A percentile compares a stretch with the other conserved stretches of the same genome.
Conservation (phyloP, 192 early-diverging fungal species). For the Coemansia sp. region DNA sequence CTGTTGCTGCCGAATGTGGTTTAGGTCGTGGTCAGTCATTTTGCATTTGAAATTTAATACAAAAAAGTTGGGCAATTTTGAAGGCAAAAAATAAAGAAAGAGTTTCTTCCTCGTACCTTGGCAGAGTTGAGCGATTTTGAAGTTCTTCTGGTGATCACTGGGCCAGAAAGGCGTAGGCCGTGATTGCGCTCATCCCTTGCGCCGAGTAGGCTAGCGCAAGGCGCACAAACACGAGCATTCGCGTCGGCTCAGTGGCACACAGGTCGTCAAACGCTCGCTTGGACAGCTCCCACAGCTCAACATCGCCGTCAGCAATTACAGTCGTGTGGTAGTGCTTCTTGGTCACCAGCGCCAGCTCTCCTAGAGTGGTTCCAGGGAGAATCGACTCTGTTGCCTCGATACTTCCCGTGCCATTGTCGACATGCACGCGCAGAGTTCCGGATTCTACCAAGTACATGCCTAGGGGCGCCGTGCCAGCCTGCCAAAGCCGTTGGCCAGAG, state of each 20-base stretch:
- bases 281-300: slow-evolving; percentile 76
- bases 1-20: slow-evolving; percentile 28
- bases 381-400: slow-evolving; percentile 71
- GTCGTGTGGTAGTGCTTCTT: slow-evolving; percentile 57
- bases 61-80: not conserved
- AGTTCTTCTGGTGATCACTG: slow-evolving; percentile 7
- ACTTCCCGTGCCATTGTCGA: slow-evolving; percentile 40
- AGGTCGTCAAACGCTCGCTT: slow-evolving; percentile 66
- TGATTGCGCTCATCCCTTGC: slow-evolving; percentile 56
- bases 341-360: slow-evolving; percentile 82
- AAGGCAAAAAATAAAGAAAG: not conserved
- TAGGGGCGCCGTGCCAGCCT: slow-evolving; percentile 56
- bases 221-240: slow-evolving; percentile 75
- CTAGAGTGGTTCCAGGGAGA: slow-evolving; percentile 88
- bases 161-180: slow-evolving; percentile 54
- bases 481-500: slow-evolving; percentile 67
- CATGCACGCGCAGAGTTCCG: slow-evolving; percentile 64
- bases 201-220: slow-evolving; percentile 75
- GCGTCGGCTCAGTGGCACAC: slow-evolving; percentile 63
- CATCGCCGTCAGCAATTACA: slow-evolving; percentile 63
- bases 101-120: not conserved
- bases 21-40: slow-evolving; percentile 23
- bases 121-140: not conserved
- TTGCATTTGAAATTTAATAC: not conserved
- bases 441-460: slow-evolving; percentile 77